These are phyloP conservation scores for Vitis hybrid DNA, from an alignment of 177 flowering plant species.

Conservation along the genomic window DNA sequence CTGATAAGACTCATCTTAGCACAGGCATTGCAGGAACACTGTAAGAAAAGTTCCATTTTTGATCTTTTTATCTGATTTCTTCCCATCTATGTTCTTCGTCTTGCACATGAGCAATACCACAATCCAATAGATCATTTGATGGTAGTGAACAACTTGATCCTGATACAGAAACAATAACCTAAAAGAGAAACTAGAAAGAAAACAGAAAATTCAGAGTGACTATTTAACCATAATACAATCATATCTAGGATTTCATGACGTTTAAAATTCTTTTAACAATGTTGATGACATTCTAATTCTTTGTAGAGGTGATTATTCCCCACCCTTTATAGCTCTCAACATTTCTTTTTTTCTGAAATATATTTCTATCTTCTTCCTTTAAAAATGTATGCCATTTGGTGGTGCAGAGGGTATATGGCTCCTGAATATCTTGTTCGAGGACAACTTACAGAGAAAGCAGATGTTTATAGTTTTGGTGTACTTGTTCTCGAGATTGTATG, in stretches of 20 bases:
- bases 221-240: no score
- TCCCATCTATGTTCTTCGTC: not conserved
- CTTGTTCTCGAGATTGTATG: conserved; percentile 49
- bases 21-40: conserved; percentile 56
- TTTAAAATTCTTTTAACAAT: no score
- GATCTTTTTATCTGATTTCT: not conserved
- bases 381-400: not conserved
- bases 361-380: not conserved
- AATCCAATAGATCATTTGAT: no score
- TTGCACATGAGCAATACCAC: not conserved
- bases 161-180: no score
- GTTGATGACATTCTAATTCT: no score
- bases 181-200: not conserved
- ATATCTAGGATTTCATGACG: no score
- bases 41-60: conserved; percentile 26
- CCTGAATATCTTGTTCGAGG: conserved; percentile 64
- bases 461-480: conserved; percentile 62
- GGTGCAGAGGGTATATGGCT: conserved; percentile 69
- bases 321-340: no score
- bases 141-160: no score
- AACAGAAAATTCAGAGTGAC: not conserved
- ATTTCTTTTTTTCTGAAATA: not conserved
- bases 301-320: no score
- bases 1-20: conserved; percentile 43
- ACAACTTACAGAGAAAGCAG: conserved; percentile 64